phyloP scores from a whole-genome alignment of 2,329 filamentous ascomycete species.

The Botrytis porri region DNA sequence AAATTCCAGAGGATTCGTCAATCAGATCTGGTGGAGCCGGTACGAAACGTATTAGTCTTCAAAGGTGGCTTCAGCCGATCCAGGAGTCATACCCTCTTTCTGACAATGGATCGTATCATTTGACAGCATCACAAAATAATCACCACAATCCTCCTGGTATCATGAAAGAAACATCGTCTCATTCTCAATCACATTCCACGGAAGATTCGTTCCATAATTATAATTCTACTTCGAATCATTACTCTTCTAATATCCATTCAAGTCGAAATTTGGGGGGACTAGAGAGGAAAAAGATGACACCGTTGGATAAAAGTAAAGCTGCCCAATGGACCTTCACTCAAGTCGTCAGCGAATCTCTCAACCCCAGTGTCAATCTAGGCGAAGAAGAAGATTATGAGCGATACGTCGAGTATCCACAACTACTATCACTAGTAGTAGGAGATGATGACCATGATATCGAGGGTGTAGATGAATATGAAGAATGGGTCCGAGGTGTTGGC shows the following conservation, averaged over 20 bases:
- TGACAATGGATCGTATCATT: neutral
- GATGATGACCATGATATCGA: conserved; percentile 55
- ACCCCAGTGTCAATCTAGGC: conserved; percentile 72
- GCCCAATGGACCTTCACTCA: conserved; percentile 88
- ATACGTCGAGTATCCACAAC: conserved; percentile 87
- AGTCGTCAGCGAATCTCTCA: conserved; percentile 79
- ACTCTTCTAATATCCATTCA: conserved; percentile 31
- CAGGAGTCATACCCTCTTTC: conserved; percentile 36
- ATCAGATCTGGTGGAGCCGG: conserved; percentile 42
- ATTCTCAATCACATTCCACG: conserved; percentile 17
- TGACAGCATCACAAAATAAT: neutral
- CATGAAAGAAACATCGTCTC: conserved; percentile 47
- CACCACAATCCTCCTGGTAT: conserved; percentile 46
- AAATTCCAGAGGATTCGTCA: conserved; percentile 42
- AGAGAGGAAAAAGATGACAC: conserved; percentile 52
- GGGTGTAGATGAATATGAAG: conserved; percentile 68
- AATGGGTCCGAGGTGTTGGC: conserved; percentile 56
- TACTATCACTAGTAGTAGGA: conserved; percentile 77
- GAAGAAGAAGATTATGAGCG: conserved; percentile 85
- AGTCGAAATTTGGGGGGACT: conserved; percentile 25
- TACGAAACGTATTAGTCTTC: conserved; percentile 51
- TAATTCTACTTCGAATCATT: neutral
- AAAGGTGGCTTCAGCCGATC: conserved; percentile 57
- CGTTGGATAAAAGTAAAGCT: conserved; percentile 73
- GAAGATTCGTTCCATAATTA: conserved; percentile 18